Conservation (phyloP, 2,329 filamentous ascomycete species). For the Daldinia sp. region DNA sequence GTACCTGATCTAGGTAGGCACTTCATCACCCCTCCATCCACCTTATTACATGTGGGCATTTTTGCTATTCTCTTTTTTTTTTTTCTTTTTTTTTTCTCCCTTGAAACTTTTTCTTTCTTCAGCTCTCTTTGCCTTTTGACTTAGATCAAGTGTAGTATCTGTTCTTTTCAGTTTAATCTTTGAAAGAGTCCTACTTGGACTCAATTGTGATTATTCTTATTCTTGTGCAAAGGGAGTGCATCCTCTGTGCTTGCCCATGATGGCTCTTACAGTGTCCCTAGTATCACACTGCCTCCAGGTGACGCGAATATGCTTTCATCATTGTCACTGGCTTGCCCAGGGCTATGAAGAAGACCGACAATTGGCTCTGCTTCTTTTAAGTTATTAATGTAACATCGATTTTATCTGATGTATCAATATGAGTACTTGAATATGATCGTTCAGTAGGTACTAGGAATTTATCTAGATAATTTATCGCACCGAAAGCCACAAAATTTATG, state of each 20-base stretch:
- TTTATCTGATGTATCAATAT: no score
- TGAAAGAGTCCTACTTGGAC: conserved; percentile 77
- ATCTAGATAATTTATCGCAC: no score
- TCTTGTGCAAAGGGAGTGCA: conserved; percentile 67
- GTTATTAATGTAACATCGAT: no score
- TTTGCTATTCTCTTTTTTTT: background rate
- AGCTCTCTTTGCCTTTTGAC: conserved; percentile 63
- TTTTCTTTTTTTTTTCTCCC: no score
- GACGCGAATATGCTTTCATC: conserved; percentile 72
- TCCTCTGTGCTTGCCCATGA: conserved; percentile 79
- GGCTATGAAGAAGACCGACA: conserved; percentile 65
- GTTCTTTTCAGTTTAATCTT: conserved; percentile 97
- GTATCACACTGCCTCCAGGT: conserved; percentile 78
- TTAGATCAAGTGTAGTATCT: conserved; percentile 96
- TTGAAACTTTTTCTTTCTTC: conserved; percentile 57
- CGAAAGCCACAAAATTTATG: no score
- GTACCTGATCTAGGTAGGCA: no score
- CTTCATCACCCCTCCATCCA: conserved; percentile 14
- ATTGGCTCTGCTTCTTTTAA: background rate
- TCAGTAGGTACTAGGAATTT: no score
- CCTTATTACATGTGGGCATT: conserved; percentile 37
- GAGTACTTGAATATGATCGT: no score
- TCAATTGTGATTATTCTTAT: conserved; percentile 83
- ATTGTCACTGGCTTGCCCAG: conserved; percentile 61
- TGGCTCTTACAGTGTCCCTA: conserved; percentile 74